Percentiles rank a stretch among this genome's conserved stretches.
Conservation (phyloP, 2,329 filamentous ascomycete species). For the Trichoderma aggressivum region DNA sequence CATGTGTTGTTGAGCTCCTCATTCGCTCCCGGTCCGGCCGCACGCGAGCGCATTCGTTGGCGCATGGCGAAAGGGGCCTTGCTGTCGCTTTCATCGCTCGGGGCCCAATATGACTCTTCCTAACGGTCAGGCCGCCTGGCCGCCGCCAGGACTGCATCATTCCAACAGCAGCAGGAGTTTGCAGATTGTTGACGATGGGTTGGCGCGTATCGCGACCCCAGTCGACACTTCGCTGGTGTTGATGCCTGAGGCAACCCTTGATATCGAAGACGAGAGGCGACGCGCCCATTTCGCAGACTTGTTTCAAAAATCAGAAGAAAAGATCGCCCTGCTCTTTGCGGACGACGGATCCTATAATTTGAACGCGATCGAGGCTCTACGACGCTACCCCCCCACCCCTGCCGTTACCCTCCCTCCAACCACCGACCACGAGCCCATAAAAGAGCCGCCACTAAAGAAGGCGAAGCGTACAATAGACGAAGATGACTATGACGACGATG, state of each 20-base stretch:
- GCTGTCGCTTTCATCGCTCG: conserved; percentile 47
- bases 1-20: conserved; percentile 48
- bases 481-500: conserved; percentile 82
- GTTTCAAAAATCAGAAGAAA: conserved; percentile 73
- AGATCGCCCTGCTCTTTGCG: conserved; percentile 71
- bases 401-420: conserved; percentile 49
- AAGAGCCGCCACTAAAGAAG: conserved; percentile 67
- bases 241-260: conserved; percentile 59
- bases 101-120: conserved; percentile 61
- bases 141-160: conserved; percentile 52
- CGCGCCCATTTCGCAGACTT: conserved; percentile 73
- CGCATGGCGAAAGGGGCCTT: conserved; percentile 55
- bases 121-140: conserved; percentile 65
- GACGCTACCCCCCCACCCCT: conserved; percentile 39
- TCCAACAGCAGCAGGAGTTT: conserved; percentile 48
- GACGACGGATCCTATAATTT: conserved; percentile 53
- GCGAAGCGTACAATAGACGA: conserved; percentile 75
- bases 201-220: conserved; percentile 49
- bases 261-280: conserved; percentile 66
- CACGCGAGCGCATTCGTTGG: conserved; percentile 50
- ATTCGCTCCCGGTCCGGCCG: conserved; percentile 45
- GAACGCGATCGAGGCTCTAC: conserved; percentile 52
- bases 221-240: conserved; percentile 47
- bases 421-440: conserved; percentile 56
- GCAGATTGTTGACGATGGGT: conserved; percentile 60